Percentiles rank a stretch among this genome's conserved stretches.
Evolutionary conservation across 305 asterid genomes (phyloP).

Genomic region (Fraxinus xanthoxyloides): DNA sequence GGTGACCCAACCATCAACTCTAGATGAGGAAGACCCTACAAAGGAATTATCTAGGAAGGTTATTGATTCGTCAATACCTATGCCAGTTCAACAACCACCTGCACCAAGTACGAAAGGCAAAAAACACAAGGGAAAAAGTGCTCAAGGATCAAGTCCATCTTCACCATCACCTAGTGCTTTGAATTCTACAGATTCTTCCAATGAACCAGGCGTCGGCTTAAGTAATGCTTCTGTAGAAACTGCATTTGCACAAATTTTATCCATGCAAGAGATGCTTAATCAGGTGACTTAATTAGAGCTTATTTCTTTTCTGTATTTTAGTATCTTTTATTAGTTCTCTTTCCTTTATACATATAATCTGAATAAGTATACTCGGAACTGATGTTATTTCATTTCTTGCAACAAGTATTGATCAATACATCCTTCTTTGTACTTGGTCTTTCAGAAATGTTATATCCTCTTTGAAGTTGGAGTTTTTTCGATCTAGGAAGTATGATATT

Average conservation of each 20-base stretch:
- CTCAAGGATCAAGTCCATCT: constrained; percentile 49
- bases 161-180: constrained; percentile 51
- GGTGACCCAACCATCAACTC: constrained; percentile 37
- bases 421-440: neutral
- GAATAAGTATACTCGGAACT: neutral
- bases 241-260: constrained; percentile 44
- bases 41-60: constrained; percentile 46
- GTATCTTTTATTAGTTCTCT: neutral
- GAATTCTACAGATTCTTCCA: constrained; percentile 49
- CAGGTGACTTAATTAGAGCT: constrained; percentile 46
- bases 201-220: constrained; percentile 53
- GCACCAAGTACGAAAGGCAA: constrained; percentile 56
- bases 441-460: neutral
- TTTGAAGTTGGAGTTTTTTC: neutral
- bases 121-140: constrained; percentile 68
- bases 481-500: neutral
- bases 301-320: neutral
- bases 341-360: neutral
- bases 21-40: constrained; percentile 43
- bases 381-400: neutral
- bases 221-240: constrained; percentile 44
- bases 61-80: constrained; percentile 36
- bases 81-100: constrained; percentile 42
- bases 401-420: neutral
- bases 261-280: constrained; percentile 73